A percentile compares a stretch with the other conserved stretches of the same genome.
These are phyloP conservation scores for Hypoxylon rubiginosum DNA, from an alignment of 2,329 filamentous ascomycete genomes.

Conservation along the genomic window DNA sequence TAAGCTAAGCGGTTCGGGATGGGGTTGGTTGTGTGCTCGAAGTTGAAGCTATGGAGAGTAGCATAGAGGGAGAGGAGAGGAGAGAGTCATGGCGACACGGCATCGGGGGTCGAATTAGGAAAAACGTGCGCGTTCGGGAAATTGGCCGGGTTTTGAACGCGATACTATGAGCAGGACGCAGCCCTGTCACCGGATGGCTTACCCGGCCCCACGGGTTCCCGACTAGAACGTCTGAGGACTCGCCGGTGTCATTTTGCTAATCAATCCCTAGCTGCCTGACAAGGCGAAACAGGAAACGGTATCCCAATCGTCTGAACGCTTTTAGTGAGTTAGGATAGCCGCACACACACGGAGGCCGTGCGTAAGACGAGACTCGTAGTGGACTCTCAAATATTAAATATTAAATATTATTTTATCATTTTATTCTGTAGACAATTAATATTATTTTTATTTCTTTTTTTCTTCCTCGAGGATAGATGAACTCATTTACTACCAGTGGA, in stretches of 20 bases:
- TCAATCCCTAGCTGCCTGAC: slow-evolving; percentile 17
- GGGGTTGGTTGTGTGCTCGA: slow-evolving; percentile 4
- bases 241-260: slow-evolving; percentile 29
- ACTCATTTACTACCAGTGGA: slow-evolving; percentile 17
- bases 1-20: slow-evolving; percentile 6
- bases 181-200: slow-evolving; percentile 37
- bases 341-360: slow-evolving; percentile 25
- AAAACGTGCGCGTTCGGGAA: slow-evolving; percentile 23
- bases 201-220: slow-evolving; percentile 34
- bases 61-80: too few species aligned
- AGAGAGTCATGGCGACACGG: slow-evolving; percentile 17
- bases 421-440: slow-evolving; percentile 16
- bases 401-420: slow-evolving; percentile 17
- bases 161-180: neutral
- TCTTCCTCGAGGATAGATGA: neutral
- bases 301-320: slow-evolving; percentile 26
- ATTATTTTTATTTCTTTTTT: slow-evolving; percentile 14
- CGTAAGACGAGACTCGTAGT: slow-evolving; percentile 28
- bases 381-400: neutral
- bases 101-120: slow-evolving; percentile 26
- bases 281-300: slow-evolving; percentile 21
- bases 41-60: slow-evolving; percentile 21
- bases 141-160: slow-evolving; percentile 24
- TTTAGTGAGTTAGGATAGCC: slow-evolving; percentile 30
- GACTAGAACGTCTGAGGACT: slow-evolving; percentile 32